Evolutionary conservation across 345 rosid species (phyloP).

Genomic region (Combretum micranthum): DNA sequence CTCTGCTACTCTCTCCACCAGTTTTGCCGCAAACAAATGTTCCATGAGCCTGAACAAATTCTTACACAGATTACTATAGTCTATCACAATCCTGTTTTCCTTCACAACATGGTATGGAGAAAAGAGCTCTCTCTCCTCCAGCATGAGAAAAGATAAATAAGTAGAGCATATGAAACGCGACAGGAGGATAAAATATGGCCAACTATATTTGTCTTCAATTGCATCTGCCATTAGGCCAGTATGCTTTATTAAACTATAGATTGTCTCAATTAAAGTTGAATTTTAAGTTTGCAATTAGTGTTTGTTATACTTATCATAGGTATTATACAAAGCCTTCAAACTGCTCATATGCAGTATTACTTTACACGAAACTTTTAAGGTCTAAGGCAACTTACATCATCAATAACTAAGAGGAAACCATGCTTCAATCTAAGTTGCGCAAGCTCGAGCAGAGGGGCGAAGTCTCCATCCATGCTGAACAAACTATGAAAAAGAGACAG

Average conservation of each 20-base stretch:
- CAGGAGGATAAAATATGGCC: neutral
- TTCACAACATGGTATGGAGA: neutral
- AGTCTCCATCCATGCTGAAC: conserved; percentile 99
- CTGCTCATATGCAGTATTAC: neutral
- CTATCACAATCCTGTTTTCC: neutral
- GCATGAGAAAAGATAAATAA: neutral
- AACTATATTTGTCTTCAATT: neutral
- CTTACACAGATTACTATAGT: neutral
- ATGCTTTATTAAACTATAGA: too few relatives aligned
- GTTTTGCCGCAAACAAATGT: conserved; percentile 87
- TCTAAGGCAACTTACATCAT: conserved; percentile 61
- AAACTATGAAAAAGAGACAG: conserved; percentile 34
- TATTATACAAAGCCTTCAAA: neutral
- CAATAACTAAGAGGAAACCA: conserved; percentile 75
- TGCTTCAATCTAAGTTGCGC: conserved; percentile 62
- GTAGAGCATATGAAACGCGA: neutral
- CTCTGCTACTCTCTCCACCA: conserved; percentile 94
- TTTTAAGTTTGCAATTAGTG: too few relatives aligned
- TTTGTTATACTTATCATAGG: too few relatives aligned
- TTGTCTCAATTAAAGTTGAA: too few relatives aligned
- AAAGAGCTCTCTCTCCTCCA: neutral
- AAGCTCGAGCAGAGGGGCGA: conserved; percentile 87
- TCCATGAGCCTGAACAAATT: conserved; percentile 78
- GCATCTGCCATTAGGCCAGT: neutral
- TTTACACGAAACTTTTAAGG: neutral